These are phyloP conservation scores for Blastomyces parvus DNA, from an alignment of 2,329 filamentous ascomycete genomes.

Conservation along the genomic window DNA sequence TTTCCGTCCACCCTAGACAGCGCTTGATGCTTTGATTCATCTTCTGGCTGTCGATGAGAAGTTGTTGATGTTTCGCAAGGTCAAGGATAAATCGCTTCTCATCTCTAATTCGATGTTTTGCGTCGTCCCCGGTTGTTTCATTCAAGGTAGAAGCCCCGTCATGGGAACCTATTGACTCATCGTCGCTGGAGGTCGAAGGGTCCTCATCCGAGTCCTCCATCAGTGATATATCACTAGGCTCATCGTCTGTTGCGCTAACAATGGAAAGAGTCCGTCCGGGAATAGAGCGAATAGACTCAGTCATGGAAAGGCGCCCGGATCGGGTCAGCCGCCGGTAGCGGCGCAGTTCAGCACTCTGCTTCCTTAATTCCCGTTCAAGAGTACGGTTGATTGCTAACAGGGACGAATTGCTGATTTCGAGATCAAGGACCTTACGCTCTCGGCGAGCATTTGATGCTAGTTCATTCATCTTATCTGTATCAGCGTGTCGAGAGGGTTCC, in stretches of 20 bases:
- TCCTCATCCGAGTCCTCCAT: constrained; percentile 25
- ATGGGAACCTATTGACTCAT: constrained; percentile 28
- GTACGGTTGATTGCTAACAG: constrained; percentile 91
- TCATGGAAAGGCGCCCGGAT: constrained; percentile 61
- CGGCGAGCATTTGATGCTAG: constrained; percentile 78
- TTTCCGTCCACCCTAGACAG: constrained; percentile 82
- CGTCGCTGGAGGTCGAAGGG: constrained; percentile 33
- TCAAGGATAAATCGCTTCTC: constrained; percentile 78
- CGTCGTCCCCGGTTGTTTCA: constrained; percentile 30
- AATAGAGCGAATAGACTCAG: constrained; percentile 36
- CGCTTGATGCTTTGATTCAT: constrained; percentile 90
- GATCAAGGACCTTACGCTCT: constrained; percentile 88
- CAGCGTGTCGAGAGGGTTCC: constrained; percentile 6
- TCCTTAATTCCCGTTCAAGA: constrained; percentile 79
- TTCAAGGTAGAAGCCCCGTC: constrained; percentile 30
- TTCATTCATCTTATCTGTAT: constrained; percentile 48
- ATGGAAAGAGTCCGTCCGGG: constrained; percentile 38
- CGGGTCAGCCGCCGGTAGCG: constrained; percentile 78
- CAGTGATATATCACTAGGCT: constrained; percentile 24
- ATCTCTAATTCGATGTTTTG: constrained; percentile 57
- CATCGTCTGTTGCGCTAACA: constrained; percentile 37
- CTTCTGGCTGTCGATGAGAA: constrained; percentile 82
- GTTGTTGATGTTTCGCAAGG: constrained; percentile 75
- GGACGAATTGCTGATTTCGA: constrained; percentile 94
- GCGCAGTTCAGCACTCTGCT: constrained; percentile 80